Base-by-base conservation (phyloP, 1,284 basidiomycete genomes). In the Athelia sp. region DNA sequence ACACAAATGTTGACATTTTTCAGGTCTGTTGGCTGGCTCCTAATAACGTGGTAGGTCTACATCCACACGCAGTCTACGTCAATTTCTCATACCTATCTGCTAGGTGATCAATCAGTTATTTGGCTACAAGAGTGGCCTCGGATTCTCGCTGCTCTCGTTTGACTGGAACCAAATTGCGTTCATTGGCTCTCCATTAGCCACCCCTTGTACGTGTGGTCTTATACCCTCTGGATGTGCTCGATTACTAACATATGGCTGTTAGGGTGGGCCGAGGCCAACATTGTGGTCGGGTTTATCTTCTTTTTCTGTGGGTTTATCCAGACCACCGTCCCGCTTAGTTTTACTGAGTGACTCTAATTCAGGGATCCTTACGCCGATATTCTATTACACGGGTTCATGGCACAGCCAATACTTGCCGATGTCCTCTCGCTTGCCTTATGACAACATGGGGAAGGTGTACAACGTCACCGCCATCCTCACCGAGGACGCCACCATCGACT, bases 1-100 rank as follows among this genome's bases (percentile, higher is more conserved):
- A n/a, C n/a, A 4, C 47, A 26, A 40, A 19, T 18, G 13, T 13
- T 29, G n/a, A n/a, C n/a, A n/a, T n/a, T n/a, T 15, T 88, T 23
- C 24, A 78, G 75, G 72, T 83, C 19, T 86, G 83, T 64, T 90
- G 86, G 86, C 81, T 87, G 49, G 76, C 73, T 10, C 83, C 82
- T 1, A 81, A 86, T 55, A 68, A 72, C 49, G 43, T 81, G 17
- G 50, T 54, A n/a, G 32, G 38, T 51, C 10, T 17, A 18, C 34
- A 18, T n/a, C 8, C 22, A 22, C 23, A n/a, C n/a, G n/a, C n/a
- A n/a, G n/a, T n/a, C 31, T n/a, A 32, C 19, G 19, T 23, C n/a
- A n/a, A n/a, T n/a, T n/a, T n/a, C n/a, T n/a, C n/a, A n/a, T n/a
- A n/a, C n/a, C n/a, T n/a, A n/a, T n/a, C n/a, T n/a, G n/a, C n/a